Percentiles rank a stretch among this genome's conserved stretches.
Evolutionary conservation across 169 alveolate genomes (phyloP).

Genomic region (Perkinsus olseni): DNA sequence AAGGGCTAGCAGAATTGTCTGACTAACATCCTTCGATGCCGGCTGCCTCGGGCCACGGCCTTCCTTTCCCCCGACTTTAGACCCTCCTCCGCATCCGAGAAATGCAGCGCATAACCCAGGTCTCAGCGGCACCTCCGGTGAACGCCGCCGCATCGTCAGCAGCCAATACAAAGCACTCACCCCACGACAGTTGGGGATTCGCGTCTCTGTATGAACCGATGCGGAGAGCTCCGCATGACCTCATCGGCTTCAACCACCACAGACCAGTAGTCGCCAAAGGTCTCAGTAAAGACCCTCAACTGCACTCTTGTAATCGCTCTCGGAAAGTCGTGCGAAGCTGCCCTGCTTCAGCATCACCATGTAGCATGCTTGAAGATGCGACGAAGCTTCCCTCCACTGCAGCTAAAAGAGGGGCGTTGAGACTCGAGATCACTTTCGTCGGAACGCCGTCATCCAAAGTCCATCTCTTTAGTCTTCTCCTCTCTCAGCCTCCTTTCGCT

Average conservation of each 20-base stretch:
- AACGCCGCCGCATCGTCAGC: not conserved
- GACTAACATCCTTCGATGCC: not conserved
- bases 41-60: not conserved
- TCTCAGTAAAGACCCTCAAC: not conserved
- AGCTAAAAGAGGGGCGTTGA: not conserved
- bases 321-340: not conserved
- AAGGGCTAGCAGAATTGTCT: not conserved
- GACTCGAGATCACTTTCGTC: not conserved
- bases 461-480: not conserved
- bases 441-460: not conserved
- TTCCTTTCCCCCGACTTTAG: not conserved
- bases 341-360: not conserved
- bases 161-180: not conserved
- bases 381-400: not conserved
- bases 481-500: not conserved
- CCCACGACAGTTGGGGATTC: not conserved
- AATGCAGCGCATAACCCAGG: not conserved
- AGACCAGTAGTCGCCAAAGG: not conserved
- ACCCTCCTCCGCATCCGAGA: not conserved
- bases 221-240: not conserved
- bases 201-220: not conserved
- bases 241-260: not conserved
- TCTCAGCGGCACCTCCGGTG: not conserved
- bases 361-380: not conserved
- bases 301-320: not conserved